Percentiles rank a stretch among this genome's conserved stretches.
phyloP scores from a whole-genome alignment of 805 yeast species.

The Saccharomyces kudriavzevii region DNA sequence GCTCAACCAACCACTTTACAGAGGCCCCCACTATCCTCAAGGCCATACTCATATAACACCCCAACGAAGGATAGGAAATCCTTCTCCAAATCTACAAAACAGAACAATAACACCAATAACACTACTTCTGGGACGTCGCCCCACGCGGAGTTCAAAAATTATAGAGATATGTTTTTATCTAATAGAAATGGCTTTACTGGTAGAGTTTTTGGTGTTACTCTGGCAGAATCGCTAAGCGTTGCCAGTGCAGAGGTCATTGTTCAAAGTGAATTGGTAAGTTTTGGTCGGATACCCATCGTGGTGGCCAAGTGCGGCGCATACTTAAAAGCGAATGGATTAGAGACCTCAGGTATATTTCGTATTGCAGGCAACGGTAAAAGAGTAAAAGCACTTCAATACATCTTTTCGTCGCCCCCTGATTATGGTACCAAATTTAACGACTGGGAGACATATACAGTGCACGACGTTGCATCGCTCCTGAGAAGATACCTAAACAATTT shows the following conservation, averaged over 20 bases:
- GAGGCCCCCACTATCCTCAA: constrained; percentile 10
- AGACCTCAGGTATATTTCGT: constrained; percentile 85
- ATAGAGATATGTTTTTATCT: constrained; percentile 33
- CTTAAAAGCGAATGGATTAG: constrained; percentile 67
- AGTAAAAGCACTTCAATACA: constrained; percentile 72
- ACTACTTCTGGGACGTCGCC: neutral
- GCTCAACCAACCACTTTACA: neutral
- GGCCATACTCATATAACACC: constrained; percentile 8
- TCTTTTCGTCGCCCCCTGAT: constrained; percentile 80
- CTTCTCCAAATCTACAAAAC: constrained; percentile 1
- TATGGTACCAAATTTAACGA: constrained; percentile 71
- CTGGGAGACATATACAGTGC: constrained; percentile 94
- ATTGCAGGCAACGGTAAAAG: constrained; percentile 88
- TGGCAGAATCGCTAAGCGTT: constrained; percentile 57
- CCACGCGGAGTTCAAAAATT: constrained; percentile 23
- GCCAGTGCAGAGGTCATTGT: constrained; percentile 59
- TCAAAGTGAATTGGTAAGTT: constrained; percentile 57
- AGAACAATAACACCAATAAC: neutral
- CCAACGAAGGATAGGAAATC: constrained; percentile 3
- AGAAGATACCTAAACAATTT: constrained; percentile 79
- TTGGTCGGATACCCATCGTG: constrained; percentile 84
- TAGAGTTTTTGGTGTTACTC: constrained; percentile 70
- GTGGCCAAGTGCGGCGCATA: constrained; percentile 94
- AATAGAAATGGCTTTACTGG: constrained; percentile 33
- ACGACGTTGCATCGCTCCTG: constrained; percentile 89